Evolutionary conservation across 306 rosid genomes (phyloP), one percentile per base, ranked within the genome.

Genomic region (Lupinus albus): DNA sequence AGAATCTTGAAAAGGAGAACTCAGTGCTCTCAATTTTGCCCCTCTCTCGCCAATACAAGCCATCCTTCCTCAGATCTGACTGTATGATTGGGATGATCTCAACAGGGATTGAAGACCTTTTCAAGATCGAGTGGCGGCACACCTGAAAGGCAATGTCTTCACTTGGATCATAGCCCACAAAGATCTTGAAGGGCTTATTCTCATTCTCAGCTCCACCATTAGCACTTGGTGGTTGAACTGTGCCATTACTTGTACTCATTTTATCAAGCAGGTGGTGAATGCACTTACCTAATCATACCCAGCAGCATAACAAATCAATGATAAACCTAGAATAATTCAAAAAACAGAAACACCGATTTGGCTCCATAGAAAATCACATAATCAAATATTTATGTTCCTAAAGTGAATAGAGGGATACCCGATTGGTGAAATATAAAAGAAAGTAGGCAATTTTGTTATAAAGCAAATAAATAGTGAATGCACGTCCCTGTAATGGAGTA

Each of bases 11-110:
- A 45, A 86, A 86, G 3, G 92, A 86, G 74, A 86, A 86, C 71
- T 86, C 92, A 0, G 92, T 86, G 81, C 92, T 86, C 83, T 86
- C 92, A 4, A 80, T 48, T 63, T 82, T 79, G 15, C 87, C 85
- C 68, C 89, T 86, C 42, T 84, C 89, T 5, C 92, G 89, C 92
- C 92, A 86, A 53, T 84, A 86, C 13, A 77, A 45, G 15, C 89
- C 85, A 3, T 8, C 57, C 11, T 77, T 70, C 15, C 87, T 82
- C 85, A 86, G 87, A 84, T 86, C 92, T 63, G 89, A 76, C 2
- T 82, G 92, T 64, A 68, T 72, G 35, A 86, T 81, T 35, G 92
- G 92, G 15, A 67, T 60, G 79, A 86, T 68, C 79, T 84, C 92
- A 42, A 86, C 92, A 8, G 92, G 89, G 15, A 84, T 78, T 51